phyloP scores from a whole-genome alignment of 2,329 filamentous ascomycete genomes.

The Aspergillus sp. region DNA sequence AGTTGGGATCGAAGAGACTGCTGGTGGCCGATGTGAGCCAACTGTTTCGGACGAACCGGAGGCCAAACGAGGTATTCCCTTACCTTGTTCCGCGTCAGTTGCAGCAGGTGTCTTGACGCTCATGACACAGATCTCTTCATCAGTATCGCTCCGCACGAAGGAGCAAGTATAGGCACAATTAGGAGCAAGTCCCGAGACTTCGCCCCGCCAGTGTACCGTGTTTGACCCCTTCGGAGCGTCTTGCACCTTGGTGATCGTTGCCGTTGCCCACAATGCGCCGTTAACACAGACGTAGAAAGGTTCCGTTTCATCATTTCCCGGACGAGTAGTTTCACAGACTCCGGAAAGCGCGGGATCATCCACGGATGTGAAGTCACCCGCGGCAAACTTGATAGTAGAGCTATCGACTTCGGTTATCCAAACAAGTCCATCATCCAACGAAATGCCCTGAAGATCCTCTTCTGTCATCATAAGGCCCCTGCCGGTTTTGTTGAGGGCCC shows the following conservation, averaged over 20 bases:
- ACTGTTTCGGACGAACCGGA: not conserved
- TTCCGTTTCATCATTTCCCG: conserved; percentile 45
- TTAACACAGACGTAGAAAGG: conserved; percentile 68
- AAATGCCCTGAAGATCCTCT: conserved; percentile 44
- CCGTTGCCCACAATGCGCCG: conserved; percentile 65
- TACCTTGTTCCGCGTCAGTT: conserved; percentile 61
- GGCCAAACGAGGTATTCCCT: conserved; percentile 11
- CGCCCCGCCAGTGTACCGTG: conserved; percentile 57
- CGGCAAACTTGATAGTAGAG: conserved; percentile 51
- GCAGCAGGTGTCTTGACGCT: conserved; percentile 64
- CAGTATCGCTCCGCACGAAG: conserved; percentile 59
- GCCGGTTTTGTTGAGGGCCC: conserved; percentile 44
- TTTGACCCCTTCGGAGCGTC: conserved; percentile 48
- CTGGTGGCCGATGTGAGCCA: conserved; percentile 16
- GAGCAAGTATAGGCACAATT: conserved; percentile 66
- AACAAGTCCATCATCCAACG: conserved; percentile 46
- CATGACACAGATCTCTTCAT: conserved; percentile 60
- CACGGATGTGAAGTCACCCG: conserved; percentile 40
- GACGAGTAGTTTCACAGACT: conserved; percentile 30
- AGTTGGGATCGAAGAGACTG: conserved; percentile 45
- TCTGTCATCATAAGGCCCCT: conserved; percentile 44
- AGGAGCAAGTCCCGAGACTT: conserved; percentile 65
- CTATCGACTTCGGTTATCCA: conserved; percentile 51
- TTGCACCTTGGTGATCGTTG: conserved; percentile 53
- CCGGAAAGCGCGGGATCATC: conserved; percentile 36